Evolutionary conservation across 2,329 filamentous ascomycete species (phyloP).

Genomic region (Dothistroma pini): DNA sequence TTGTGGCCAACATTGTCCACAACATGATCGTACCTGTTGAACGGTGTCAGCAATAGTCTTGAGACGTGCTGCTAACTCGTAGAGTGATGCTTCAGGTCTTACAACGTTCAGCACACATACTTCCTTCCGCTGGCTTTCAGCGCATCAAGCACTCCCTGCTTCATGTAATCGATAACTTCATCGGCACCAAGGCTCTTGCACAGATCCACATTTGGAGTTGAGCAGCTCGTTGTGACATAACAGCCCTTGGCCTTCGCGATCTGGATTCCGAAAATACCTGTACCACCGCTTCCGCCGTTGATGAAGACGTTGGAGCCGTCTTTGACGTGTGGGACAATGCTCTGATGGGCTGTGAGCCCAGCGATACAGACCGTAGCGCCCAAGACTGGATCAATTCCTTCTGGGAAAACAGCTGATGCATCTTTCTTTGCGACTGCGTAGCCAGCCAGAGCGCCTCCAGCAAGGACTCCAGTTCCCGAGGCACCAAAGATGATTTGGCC

Average conservation of each 20-base stretch:
- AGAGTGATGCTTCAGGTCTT: background rate
- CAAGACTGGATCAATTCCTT: slow-evolving; percentile 39
- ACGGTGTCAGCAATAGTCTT: background rate
- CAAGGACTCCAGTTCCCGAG: slow-evolving; percentile 32
- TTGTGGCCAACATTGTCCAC: slow-evolving; percentile 58
- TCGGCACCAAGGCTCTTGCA: slow-evolving; percentile 60
- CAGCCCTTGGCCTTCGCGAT: slow-evolving; percentile 60
- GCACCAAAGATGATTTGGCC: slow-evolving; percentile 42
- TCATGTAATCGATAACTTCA: slow-evolving; percentile 59
- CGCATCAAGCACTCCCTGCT: slow-evolving; percentile 45
- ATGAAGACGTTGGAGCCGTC: slow-evolving; percentile 55
- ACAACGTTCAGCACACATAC: slow-evolving; percentile 29
- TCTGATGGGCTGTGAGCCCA: slow-evolving; percentile 40
- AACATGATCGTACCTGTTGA: slow-evolving; percentile 43
- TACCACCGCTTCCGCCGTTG: slow-evolving; percentile 63
- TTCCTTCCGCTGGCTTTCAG: slow-evolving; percentile 48
- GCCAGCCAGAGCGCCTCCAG: slow-evolving; percentile 37
- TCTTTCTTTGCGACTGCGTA: slow-evolving; percentile 38
- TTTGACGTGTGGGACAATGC: slow-evolving; percentile 37
- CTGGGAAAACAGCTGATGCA: slow-evolving; percentile 41
- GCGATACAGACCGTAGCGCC: slow-evolving; percentile 35
- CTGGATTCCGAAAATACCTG: slow-evolving; percentile 59
- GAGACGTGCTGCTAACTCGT: background rate
- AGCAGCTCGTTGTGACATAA: slow-evolving; percentile 59
- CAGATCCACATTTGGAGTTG: slow-evolving; percentile 54